A percentile compares a stretch with the other conserved stretches of the same genome.
These are phyloP conservation scores for Trapa bicornis DNA, from an alignment of 345 rosid genomes.

Conservation along the genomic window DNA sequence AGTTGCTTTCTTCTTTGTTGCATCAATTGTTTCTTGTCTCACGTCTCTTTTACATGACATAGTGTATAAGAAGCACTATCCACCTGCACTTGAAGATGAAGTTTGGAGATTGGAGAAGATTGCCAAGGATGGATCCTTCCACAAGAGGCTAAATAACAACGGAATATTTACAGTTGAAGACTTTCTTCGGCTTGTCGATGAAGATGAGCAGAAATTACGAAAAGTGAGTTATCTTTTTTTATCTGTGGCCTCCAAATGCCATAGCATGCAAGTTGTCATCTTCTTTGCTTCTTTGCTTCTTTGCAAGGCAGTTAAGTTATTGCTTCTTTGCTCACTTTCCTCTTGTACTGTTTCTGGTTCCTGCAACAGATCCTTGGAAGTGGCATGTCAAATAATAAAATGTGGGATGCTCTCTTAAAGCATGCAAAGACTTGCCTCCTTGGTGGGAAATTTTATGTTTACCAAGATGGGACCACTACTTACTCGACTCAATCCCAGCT, in stretches of 20 bases:
- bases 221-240: constrained; percentile 37
- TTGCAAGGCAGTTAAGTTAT: constrained; percentile 9
- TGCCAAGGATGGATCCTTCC: constrained; percentile 97
- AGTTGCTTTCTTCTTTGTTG: neutral
- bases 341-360: neutral
- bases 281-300: neutral
- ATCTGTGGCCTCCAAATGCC: too few relatives aligned
- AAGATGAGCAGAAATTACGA: constrained; percentile 62
- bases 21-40: constrained; percentile 5
- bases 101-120: constrained; percentile 99
- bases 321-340: neutral
- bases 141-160: constrained; percentile 48
- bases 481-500: constrained; percentile 44
- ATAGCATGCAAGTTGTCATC: too few relatives aligned
- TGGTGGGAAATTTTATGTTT: constrained; percentile 68
- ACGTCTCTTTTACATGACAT: constrained; percentile 10
- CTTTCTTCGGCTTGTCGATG: constrained; percentile 62
- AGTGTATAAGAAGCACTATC: constrained; percentile 99
- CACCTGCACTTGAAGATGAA: constrained; percentile 71
- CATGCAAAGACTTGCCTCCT: constrained; percentile 95
- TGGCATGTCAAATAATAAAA: constrained; percentile 99
- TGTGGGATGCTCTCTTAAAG: constrained; percentile 97
- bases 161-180: constrained; percentile 63
- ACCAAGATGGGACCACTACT: constrained; percentile 34
- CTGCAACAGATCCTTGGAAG: constrained; percentile 75